Conservation (phyloP, 2,329 filamentous ascomycete genomes). For the Fusarium torreyae region DNA sequence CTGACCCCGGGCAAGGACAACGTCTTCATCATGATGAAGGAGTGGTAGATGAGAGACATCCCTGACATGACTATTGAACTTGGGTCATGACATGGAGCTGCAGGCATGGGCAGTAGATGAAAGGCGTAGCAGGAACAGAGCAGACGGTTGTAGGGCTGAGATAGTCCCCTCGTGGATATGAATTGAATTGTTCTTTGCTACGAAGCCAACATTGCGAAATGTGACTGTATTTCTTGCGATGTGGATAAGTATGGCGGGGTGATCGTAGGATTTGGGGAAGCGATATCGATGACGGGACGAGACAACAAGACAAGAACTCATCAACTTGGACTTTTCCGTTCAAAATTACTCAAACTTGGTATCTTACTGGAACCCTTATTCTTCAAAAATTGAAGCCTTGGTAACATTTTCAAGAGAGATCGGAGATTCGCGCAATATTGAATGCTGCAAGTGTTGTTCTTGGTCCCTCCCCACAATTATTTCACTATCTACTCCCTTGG, state of each 20-base stretch:
- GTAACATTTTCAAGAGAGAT: background rate
- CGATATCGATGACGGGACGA: slow-evolving; percentile 21
- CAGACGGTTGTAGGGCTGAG: background rate
- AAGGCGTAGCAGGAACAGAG: background rate
- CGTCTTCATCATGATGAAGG: slow-evolving; percentile 38
- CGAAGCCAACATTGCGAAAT: background rate
- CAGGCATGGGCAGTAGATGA: background rate
- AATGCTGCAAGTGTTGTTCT: background rate
- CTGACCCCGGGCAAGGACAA: slow-evolving; percentile 24
- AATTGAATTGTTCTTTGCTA: background rate
- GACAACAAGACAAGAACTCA: background rate
- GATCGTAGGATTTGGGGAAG: background rate
- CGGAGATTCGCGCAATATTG: background rate
- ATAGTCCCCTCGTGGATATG: background rate
- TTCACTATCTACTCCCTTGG: background rate
- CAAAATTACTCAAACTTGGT: no score
- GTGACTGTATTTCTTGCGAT: background rate
- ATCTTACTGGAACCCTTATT: no score
- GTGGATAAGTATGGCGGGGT: slow-evolving; percentile 1
- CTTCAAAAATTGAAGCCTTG: background rate
- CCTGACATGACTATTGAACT: slow-evolving; percentile 3
- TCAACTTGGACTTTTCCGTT: no score
- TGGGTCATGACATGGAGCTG: background rate
- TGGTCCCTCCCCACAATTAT: slow-evolving; percentile 12
- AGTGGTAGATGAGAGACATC: slow-evolving; percentile 1